Evolutionary conservation across 2,329 filamentous ascomycete genomes (phyloP), one percentile per base, ranked within the genome.

Genomic region (Corinectria fuckeliana): DNA sequence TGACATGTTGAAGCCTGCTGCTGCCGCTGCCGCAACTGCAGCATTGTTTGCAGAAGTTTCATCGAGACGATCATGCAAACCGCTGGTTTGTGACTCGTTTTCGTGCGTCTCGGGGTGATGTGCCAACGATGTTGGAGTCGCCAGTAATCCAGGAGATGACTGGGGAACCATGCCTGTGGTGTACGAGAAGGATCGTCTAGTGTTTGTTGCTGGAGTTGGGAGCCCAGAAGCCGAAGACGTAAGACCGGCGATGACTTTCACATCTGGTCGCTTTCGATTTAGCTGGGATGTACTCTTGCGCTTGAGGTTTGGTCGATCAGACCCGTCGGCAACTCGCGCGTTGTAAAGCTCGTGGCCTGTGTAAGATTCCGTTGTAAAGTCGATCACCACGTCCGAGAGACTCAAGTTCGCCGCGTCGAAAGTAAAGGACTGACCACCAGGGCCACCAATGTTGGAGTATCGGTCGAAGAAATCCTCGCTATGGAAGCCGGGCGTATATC

Each of bases 401-500:
- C 85, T 89, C 34, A 94, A 80, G 69, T 93, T 91, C 1, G 90
- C 88, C 2, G 90, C 86, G 68, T 95, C 91, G 54, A 95, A 91
- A 5, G 76, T 79, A 64, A 82, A 85, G 0, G 82, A 80, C 56
- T 87, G 82, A 1, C 88, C 89, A 0, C 86, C 87, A 18, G 79
- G 78, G 0, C 83, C 81, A 1, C 81, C 80, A 42, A 87, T 80
- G 58, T 83, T 85, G 0, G 79, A 76, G 60, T 96, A 96, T 25
- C 92, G 84, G 67, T 95, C 91, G 67, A 95, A 93, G 75, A 96
- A 96, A 71, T 95, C 91, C 64, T 95, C 92, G 13, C 93, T 84
- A 61, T 95, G 91, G 69, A 95, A 94, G 1, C 91, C 90, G 0
- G 91, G 89, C 0, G 88, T 88, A 66, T 92, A 92, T 9, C 90